A percentile compares a stretch with the other conserved stretches of the same genome.
Conservation (phyloP, 139 green algal species). For the Chlorella sp. region DNA sequence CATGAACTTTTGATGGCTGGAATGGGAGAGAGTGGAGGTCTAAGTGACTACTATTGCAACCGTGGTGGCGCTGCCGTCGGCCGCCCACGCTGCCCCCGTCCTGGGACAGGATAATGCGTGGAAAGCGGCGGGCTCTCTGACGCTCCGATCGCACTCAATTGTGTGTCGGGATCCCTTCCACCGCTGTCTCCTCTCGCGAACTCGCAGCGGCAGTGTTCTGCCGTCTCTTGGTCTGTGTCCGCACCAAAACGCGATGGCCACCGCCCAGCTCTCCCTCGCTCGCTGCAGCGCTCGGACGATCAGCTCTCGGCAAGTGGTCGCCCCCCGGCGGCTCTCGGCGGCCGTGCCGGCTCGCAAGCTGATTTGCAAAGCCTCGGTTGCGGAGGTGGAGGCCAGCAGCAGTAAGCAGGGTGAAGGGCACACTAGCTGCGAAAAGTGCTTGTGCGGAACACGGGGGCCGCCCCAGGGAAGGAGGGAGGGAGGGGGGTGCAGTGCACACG, state of each 20-base stretch:
- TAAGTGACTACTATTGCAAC: no score
- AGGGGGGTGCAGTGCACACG: not conserved
- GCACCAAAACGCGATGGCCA: not conserved
- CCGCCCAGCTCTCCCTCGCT: conserved; percentile 1
- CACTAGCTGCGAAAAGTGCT: not conserved
- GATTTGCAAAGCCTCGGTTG: not conserved
- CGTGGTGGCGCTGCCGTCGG: no score
- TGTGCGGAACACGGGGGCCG: not conserved
- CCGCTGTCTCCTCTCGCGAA: not conserved
- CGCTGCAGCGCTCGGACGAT: not conserved
- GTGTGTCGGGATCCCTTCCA: no score
- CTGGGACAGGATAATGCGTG: no score
- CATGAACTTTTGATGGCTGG: no score
- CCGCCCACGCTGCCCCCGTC: no score
- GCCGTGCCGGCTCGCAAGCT: not conserved
- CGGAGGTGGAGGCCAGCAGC: conserved; percentile 6
- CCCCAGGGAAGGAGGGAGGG: not conserved
- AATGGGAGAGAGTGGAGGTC: no score
- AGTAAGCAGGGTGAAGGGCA: conserved; percentile 22
- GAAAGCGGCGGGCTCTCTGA: no score
- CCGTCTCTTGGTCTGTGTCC: not conserved
- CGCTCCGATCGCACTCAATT: no score
- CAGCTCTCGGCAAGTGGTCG: not conserved
- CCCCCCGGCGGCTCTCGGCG: conserved; percentile 12
- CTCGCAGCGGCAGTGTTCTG: not conserved